These are phyloP conservation scores for Helichrysum umbraculigerum DNA, from an alignment of 129 eudicot species.

Conservation along the genomic window DNA sequence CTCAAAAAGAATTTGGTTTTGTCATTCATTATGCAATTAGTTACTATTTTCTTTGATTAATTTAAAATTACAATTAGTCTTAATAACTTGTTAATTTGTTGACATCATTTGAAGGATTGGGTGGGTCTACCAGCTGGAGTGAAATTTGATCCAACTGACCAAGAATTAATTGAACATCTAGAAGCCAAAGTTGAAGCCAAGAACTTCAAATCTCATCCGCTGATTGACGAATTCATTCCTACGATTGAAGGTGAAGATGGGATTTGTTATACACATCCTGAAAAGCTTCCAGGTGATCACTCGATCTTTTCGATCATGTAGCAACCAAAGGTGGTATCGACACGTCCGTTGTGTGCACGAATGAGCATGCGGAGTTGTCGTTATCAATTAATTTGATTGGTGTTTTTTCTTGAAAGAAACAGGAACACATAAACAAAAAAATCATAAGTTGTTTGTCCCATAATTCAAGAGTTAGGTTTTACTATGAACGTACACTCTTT, in stretches of 20 bases:
- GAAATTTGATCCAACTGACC: slow-evolving; percentile 98
- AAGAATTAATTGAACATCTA: slow-evolving; percentile 94
- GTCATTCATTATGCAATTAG: too few relatives aligned
- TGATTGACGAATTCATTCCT: slow-evolving; percentile 96
- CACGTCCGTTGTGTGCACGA: not conserved
- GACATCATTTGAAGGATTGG: slow-evolving; percentile 73
- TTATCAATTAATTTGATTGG: slow-evolving; percentile 8
- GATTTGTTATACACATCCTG: slow-evolving; percentile 98
- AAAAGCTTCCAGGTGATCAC: slow-evolving; percentile 91
- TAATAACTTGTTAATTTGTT: not conserved
- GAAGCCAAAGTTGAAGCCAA: slow-evolving; percentile 95
- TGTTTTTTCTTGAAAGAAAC: slow-evolving; percentile 10
- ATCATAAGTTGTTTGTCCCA: slow-evolving; percentile 33
- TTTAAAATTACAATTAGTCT: slow-evolving; percentile 3
- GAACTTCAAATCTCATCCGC: slow-evolving; percentile 82
- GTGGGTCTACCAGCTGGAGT: slow-evolving; percentile 99
- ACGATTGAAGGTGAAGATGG: slow-evolving; percentile 99
- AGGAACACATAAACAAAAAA: slow-evolving; percentile 21
- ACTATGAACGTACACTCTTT: slow-evolving; percentile 25
- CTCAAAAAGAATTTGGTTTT: not conserved
- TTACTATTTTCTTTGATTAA: not conserved
- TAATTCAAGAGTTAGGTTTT: slow-evolving; percentile 38
- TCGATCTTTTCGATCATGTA: not conserved
- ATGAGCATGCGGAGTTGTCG: not conserved
- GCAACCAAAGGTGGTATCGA: not conserved